Percentiles rank a stretch among this genome's conserved stretches.
These are phyloP conservation scores for Candida quercuum DNA, from an alignment of 805 yeast species.

Conservation along the genomic window DNA sequence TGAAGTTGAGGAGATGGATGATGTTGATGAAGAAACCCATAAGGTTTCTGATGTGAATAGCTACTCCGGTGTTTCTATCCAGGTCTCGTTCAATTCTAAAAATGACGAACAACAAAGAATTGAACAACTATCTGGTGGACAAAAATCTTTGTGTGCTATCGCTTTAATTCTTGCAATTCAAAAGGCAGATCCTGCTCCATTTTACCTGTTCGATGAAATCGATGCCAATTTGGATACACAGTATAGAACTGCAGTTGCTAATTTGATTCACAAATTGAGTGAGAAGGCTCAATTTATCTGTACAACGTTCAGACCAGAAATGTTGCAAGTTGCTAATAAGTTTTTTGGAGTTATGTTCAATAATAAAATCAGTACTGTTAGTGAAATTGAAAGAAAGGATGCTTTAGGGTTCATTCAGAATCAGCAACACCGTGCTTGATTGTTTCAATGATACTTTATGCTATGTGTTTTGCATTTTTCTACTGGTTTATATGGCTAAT, in stretches of 20 bases:
- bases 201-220: slow-evolving; percentile 91
- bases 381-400: slow-evolving; percentile 61
- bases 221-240: slow-evolving; percentile 95
- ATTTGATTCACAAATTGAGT: slow-evolving; percentile 61
- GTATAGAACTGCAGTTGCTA: slow-evolving; percentile 83
- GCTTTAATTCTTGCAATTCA: slow-evolving; percentile 92
- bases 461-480: neutral
- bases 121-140: slow-evolving; percentile 95
- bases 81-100: slow-evolving; percentile 85
- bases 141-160: slow-evolving; percentile 93
- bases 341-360: slow-evolving; percentile 84
- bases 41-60: slow-evolving; percentile 36
- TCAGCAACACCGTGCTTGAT: slow-evolving; percentile 28
- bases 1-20: slow-evolving; percentile 20
- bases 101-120: slow-evolving; percentile 80
- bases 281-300: slow-evolving; percentile 83
- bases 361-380: slow-evolving; percentile 74
- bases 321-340: slow-evolving; percentile 80
- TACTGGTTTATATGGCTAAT: too few relatives aligned
- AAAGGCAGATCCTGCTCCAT: slow-evolving; percentile 94
- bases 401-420: slow-evolving; percentile 86
- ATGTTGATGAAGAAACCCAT: slow-evolving; percentile 8
- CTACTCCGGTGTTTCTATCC: slow-evolving; percentile 77
- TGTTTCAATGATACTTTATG: slow-evolving; percentile 15
- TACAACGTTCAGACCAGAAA: slow-evolving; percentile 92